phyloP scores from a whole-genome alignment of 2,329 filamentous ascomycete genomes.

The Nakataea oryzae region DNA sequence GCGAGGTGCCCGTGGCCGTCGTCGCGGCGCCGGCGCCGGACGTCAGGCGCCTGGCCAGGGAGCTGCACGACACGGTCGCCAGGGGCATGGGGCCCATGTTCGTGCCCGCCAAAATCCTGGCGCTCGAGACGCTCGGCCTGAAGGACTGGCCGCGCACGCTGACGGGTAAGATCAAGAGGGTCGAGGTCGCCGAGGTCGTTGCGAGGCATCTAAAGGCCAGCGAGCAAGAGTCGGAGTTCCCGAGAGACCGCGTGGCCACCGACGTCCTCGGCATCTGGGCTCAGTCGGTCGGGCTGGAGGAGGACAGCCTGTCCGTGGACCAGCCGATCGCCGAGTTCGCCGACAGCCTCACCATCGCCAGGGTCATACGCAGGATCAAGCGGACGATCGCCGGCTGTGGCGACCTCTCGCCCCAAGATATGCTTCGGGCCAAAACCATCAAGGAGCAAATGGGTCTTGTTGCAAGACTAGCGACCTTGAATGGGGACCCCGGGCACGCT shows the following conservation, averaged over 20 bases:
- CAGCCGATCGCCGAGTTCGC: not conserved
- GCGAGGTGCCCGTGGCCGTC: not conserved
- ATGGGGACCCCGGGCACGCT: no score
- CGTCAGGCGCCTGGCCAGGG: not conserved
- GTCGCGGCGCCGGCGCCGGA: not conserved
- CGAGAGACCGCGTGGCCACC: not conserved
- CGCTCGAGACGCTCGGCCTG: not conserved
- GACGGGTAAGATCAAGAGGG: not conserved
- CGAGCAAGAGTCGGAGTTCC: not conserved
- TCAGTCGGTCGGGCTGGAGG: not conserved
- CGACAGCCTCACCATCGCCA: not conserved
- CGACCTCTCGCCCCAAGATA: not conserved
- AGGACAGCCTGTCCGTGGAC: not conserved
- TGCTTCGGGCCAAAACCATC: slow-evolving; percentile 4
- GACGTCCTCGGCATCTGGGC: not conserved
- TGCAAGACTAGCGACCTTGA: slow-evolving; percentile 1
- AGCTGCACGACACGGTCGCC: not conserved
- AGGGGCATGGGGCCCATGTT: not conserved
- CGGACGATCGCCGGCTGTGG: not conserved
- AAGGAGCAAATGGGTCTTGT: slow-evolving; percentile 8
- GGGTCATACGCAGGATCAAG: not conserved
- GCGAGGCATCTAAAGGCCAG: not conserved
- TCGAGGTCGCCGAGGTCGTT: not conserved
- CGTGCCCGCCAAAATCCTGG: not conserved
- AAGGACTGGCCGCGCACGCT: not conserved